Conservation (phyloP, 306 rosid genomes). For the Lathyrus tuberosus region DNA sequence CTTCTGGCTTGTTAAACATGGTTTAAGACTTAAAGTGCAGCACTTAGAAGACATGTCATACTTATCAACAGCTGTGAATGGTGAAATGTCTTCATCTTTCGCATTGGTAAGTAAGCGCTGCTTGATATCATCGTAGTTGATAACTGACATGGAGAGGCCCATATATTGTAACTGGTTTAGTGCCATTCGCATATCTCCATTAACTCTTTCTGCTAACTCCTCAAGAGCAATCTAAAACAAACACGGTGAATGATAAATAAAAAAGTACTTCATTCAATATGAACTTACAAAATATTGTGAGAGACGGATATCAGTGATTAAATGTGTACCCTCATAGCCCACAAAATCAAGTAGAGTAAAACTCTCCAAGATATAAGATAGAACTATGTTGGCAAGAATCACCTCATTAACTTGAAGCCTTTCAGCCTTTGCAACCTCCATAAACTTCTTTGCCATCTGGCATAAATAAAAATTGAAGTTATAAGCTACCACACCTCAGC, state of each 20-base stretch:
- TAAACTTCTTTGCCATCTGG: constrained; percentile 91
- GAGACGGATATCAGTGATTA: constrained; percentile 5
- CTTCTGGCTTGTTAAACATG: constrained; percentile 1
- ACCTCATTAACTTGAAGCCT: constrained; percentile 92
- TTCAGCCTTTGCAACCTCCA: constrained; percentile 80
- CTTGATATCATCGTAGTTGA: constrained; percentile 81
- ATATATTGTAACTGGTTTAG: constrained; percentile 88
- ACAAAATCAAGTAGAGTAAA: constrained; percentile 33
- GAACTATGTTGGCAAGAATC: constrained; percentile 31
- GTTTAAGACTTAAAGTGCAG: constrained; percentile 17
- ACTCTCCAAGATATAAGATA: constrained; percentile 30
- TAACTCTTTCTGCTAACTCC: constrained; percentile 91
- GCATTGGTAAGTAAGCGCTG: constrained; percentile 69
- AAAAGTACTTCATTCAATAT: constrained; percentile 7
- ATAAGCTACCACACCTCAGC: constrained; percentile 3
- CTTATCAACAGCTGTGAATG: constrained; percentile 97
- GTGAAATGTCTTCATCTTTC: constrained; percentile 96
- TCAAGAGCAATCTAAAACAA: constrained; percentile 80
- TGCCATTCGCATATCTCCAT: constrained; percentile 98
- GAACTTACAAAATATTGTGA: not conserved
- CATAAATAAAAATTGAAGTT: constrained; percentile 39
- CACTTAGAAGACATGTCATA: constrained; percentile 43
- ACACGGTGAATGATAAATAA: constrained; percentile 7
- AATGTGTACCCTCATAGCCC: constrained; percentile 24
- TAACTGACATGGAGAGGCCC: constrained; percentile 88